Evolutionary conservation across 2,329 filamentous ascomycete genomes (phyloP), one percentile per base, ranked within the genome.

Genomic region (Thielaviopsis ethacetica): DNA sequence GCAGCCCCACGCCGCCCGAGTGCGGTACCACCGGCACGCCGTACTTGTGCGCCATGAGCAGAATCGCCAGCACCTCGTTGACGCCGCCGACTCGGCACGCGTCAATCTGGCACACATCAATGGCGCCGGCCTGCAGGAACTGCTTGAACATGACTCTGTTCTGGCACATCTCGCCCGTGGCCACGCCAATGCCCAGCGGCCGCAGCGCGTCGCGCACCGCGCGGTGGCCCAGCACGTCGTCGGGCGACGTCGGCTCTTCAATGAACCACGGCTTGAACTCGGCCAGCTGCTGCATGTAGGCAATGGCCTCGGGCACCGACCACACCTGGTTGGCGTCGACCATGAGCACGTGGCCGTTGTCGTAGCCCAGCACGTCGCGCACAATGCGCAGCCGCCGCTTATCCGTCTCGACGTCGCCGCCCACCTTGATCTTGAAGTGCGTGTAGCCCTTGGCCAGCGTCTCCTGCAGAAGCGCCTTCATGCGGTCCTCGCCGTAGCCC

Each of bases 201-300:
- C 26, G 26, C 9, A 27, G 26, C 26, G 26, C 26, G 4, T 27
- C 26, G 4, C 26, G 26, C 26, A 27, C 26, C 26, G 26, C 26
- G 26, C 26, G 26, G 26, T 27, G 26, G 26, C 26, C 26, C 26
- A 27, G 26, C 26, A 27, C 26, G 69, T 95, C 90, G 67, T 95
- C 90, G 13, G 90, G 90, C 22, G 84, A 88, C 15, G 90, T 95
- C 1, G 90, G 90, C 77, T 95, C 90, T 74, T 95, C 90, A 68
- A 95, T 95, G 74, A 95, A 95, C 86, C 88, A 93, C 27, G 86
- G 86, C 76, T 86, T 86, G 75, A 90, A 95, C 65, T 90, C 83
- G 59, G 80, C 80, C 53, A 95, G 82, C 67, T 88, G 72, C 67
- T 84, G 79, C 88, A 95, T 94, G 75, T 91, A 89, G 62, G 80